Evolutionary conservation across 495 filamentous ascomycete species (phyloP).

Genomic region (Lasiosphaeria hispida): DNA sequence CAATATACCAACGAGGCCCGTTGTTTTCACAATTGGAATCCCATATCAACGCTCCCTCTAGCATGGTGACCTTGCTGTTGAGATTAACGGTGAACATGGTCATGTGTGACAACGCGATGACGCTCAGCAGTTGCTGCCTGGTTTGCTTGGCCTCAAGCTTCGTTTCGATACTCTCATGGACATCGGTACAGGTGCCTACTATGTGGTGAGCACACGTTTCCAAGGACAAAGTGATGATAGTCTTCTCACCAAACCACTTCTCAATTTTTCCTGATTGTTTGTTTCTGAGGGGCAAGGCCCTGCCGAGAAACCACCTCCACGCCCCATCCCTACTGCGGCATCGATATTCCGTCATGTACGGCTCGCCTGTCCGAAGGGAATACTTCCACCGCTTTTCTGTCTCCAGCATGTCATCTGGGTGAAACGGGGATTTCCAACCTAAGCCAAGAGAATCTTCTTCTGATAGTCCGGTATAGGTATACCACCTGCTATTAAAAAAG

Average conservation of each 20-base stretch:
- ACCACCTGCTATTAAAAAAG: slow-evolving; percentile 68
- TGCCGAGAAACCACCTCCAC: slow-evolving; percentile 70
- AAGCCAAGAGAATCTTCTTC: slow-evolving; percentile 46
- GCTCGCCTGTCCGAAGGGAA: slow-evolving; percentile 60
- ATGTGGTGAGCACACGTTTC: background rate
- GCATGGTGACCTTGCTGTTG: slow-evolving; percentile 54
- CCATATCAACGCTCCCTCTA: slow-evolving; percentile 62
- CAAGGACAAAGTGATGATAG: background rate
- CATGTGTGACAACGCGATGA: slow-evolving; percentile 65
- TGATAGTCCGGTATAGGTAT: slow-evolving; percentile 65
- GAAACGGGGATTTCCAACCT: slow-evolving; percentile 44
- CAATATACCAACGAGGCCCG: slow-evolving; percentile 44
- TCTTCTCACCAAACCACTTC: slow-evolving; percentile 64
- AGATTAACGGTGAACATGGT: slow-evolving; percentile 66
- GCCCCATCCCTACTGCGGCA: slow-evolving; percentile 58
- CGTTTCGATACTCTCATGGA: slow-evolving; percentile 61
- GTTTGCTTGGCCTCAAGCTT: slow-evolving; percentile 57
- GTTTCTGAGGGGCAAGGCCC: slow-evolving; percentile 61
- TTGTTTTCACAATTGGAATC: slow-evolving; percentile 31
- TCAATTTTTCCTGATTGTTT: slow-evolving; percentile 59
- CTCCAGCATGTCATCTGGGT: slow-evolving; percentile 57
- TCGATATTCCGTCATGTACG: slow-evolving; percentile 66
- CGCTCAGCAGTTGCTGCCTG: slow-evolving; percentile 61
- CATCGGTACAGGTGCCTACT: slow-evolving; percentile 59
- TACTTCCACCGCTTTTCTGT: slow-evolving; percentile 53